These are phyloP conservation scores for Barbatosphaeria neglecta DNA, from an alignment of 495 filamentous ascomycete species.

Conservation along the genomic window DNA sequence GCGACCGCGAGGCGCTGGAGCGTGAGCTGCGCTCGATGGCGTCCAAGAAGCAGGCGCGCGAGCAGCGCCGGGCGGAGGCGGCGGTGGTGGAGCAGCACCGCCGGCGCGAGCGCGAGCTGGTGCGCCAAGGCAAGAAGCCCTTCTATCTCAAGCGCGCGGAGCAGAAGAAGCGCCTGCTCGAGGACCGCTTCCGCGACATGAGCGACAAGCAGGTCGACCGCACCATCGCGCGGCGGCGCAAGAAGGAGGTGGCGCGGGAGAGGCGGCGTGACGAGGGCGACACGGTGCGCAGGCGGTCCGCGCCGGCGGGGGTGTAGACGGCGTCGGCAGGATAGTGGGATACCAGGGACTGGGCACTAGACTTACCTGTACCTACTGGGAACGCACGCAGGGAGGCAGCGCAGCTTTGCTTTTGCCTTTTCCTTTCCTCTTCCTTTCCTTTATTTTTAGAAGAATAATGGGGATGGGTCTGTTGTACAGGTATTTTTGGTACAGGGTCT, in stretches of 20 bases:
- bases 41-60: constrained; percentile 54
- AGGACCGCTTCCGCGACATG: constrained; percentile 69
- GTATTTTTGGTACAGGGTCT: no score
- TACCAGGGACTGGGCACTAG: no score
- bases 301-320: constrained; percentile 5
- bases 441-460: no score
- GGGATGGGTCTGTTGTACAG: no score
- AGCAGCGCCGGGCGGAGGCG: constrained; percentile 52
- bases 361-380: no score
- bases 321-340: neutral
- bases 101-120: constrained; percentile 68
- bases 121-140: constrained; percentile 80
- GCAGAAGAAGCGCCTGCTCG: constrained; percentile 69
- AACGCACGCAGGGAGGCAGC: no score
- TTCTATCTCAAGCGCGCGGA: constrained; percentile 87
- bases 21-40: constrained; percentile 55
- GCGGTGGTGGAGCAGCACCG: constrained; percentile 60
- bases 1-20: constrained; percentile 53
- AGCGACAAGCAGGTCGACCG: constrained; percentile 70
- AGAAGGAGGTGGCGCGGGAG: constrained; percentile 74
- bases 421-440: no score
- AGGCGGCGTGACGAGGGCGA: constrained; percentile 58
- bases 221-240: constrained; percentile 68
- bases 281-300: constrained; percentile 42
- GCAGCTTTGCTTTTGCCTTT: no score